Evolutionary conservation across 2,329 filamentous ascomycete genomes (phyloP), one percentile per base, ranked within the genome.

Genomic region (Xylariomycetidae sp.): DNA sequence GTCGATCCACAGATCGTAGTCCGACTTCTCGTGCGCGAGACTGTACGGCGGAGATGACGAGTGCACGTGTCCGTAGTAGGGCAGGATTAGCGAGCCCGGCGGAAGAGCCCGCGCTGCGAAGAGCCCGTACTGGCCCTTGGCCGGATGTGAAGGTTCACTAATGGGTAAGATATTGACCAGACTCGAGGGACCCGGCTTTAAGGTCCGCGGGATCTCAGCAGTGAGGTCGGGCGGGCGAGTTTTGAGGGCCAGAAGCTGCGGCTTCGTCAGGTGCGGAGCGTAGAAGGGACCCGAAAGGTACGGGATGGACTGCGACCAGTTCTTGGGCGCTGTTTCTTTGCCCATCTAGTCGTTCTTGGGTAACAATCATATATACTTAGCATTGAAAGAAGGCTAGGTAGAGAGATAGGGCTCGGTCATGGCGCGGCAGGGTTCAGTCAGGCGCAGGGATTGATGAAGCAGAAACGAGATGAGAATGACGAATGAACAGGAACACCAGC

Each of bases 1-100:
- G 55, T 79, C 75, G 14, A 83, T 61, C 67, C 75, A 80, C 16
- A 84, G 61, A 51, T 83, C 80, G 50, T 83, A 83, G 57, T 83
- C 74, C 6, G 70, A 75, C 11, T 49, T 36, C n/a, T 61, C 59
- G 40, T 73, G 61, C 2, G 22, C 30, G 10, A 27, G 9, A 13
- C 57, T 59, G 49, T 44, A 50, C 33, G 33, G 50, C 38, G 27
- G 54, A 43, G 12, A 32, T 33, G 49, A 60, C 41, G 62, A 59
- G 55, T 83, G 79, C 29, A 79, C 61, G 12, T 72, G 59, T 5
- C 80, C 80, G 4, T 81, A 60, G 51, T 83, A 84, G 13, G 72
- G 70, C n/a, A 82, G 46, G 31, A 83, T 67, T 27, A 82, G 69
- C 2, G 64, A 59, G 2, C 73, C 76, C 0, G 78, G 68, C 10